These are phyloP conservation scores for Colletotrichum kahawae DNA, from an alignment of 2,329 filamentous ascomycete genomes.

Conservation along the genomic window DNA sequence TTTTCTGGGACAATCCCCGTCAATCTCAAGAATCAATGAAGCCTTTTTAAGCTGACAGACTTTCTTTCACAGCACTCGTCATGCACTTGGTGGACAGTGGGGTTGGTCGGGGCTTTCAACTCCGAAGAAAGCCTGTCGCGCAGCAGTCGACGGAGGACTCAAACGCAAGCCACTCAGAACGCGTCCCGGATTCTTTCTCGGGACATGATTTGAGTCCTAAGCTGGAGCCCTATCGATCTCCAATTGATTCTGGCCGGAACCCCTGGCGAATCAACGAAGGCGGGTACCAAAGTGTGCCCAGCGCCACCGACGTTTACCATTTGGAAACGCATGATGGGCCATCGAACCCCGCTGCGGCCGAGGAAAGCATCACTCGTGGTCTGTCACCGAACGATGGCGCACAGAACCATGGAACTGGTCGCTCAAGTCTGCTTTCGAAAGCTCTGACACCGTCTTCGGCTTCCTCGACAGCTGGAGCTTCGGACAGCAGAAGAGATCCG, in stretches of 20 bases:
- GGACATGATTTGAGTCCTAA: neutral
- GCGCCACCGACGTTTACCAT: neutral
- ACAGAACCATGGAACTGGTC: rapidly evolving
- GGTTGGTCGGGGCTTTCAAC: neutral
- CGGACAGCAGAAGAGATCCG: neutral
- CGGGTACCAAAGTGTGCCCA: neutral
- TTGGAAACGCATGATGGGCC: neutral
- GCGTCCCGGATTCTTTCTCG: neutral
- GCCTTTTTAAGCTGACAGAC: neutral
- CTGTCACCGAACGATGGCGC: rapidly evolving
- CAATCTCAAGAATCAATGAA: neutral
- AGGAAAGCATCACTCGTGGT: neutral
- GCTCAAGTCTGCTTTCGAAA: rapidly evolving
- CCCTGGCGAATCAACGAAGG: neutral
- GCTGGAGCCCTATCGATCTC: neutral
- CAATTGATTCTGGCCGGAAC: rapidly evolving
- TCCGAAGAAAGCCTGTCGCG: neutral
- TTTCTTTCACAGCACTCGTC: neutral
- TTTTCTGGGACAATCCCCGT: neutral
- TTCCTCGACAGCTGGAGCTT: neutral
- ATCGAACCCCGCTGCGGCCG: too few relatives aligned
- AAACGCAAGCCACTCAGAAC: neutral
- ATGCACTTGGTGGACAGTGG: neutral
- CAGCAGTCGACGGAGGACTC: neutral
- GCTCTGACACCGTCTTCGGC: rapidly evolving